Conservation (phyloP, 2,329 filamentous ascomycete species). For the Verticillium isaacii region DNA sequence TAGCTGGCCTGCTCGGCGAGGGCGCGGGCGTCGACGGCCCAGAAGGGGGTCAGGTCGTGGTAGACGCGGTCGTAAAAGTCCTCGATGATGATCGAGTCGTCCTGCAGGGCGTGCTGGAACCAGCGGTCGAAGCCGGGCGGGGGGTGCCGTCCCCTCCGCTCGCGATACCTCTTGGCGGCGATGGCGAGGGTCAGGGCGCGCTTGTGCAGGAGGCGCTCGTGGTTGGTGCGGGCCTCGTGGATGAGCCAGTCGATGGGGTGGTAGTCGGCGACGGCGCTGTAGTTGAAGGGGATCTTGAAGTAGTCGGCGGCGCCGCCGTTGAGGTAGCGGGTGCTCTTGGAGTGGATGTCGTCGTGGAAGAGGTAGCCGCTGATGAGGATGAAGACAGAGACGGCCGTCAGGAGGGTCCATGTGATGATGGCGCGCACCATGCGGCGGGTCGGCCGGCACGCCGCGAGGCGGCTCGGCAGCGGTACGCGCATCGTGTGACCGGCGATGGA, state of each 20-base stretch:
- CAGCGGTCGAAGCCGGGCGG: slow-evolving; percentile 61
- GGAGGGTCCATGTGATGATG: background rate
- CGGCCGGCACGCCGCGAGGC: background rate
- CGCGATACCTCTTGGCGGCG: slow-evolving; percentile 51
- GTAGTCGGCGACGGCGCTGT: slow-evolving; percentile 16
- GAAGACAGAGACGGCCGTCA: slow-evolving; percentile 1
- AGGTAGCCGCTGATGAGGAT: slow-evolving; percentile 11
- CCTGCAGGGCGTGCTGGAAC: slow-evolving; percentile 48
- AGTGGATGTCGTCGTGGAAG: slow-evolving; percentile 11
- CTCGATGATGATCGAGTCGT: slow-evolving; percentile 53
- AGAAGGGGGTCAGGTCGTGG: slow-evolving; percentile 57
- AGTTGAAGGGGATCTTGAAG: slow-evolving; percentile 12
- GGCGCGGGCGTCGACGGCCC: slow-evolving; percentile 44
- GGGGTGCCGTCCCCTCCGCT: slow-evolving; percentile 52
- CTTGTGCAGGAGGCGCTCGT: slow-evolving; percentile 34
- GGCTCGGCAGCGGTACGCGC: background rate
- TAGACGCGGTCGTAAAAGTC: slow-evolving; percentile 63
- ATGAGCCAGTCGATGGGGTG: slow-evolving; percentile 51
- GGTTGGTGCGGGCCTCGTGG: slow-evolving; percentile 36
- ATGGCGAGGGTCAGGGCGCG: slow-evolving; percentile 44
- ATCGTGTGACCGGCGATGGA: background rate
- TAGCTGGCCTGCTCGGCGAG: slow-evolving; percentile 40
- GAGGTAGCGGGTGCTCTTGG: slow-evolving; percentile 7
- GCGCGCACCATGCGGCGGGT: background rate
- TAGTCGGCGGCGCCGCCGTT: slow-evolving; percentile 11